phyloP scores from a whole-genome alignment of 2,329 filamentous ascomycete genomes.

The Cladobotryum protrusum region DNA sequence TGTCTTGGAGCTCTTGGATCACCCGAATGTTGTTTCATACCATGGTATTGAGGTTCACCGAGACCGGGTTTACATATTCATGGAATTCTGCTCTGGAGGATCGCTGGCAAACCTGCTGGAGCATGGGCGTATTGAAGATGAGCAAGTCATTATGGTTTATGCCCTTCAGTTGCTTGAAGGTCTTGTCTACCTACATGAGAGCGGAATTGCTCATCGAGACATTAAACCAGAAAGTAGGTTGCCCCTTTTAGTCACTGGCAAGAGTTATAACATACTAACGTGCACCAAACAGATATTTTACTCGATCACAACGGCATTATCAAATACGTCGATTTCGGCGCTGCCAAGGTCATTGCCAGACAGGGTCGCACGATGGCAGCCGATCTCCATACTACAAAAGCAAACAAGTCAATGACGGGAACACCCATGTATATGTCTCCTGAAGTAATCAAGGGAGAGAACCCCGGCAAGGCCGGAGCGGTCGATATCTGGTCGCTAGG shows the following conservation, averaged over 20 bases:
- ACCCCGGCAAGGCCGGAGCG: constrained; percentile 71
- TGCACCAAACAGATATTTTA: constrained; percentile 62
- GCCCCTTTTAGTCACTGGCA: neutral
- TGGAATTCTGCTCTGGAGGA: constrained; percentile 97
- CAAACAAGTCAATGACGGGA: constrained; percentile 90
- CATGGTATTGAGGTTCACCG: constrained; percentile 97
- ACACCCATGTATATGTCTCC: constrained; percentile 99
- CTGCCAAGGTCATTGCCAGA: constrained; percentile 91
- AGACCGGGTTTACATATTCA: constrained; percentile 99
- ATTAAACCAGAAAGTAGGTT: constrained; percentile 92
- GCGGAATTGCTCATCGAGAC: constrained; percentile 88
- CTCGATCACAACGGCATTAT: constrained; percentile 97
- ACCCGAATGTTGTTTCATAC: constrained; percentile 96
- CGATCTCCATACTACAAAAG: constrained; percentile 52
- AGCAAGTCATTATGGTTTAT: constrained; percentile 96
- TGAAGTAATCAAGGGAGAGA: constrained; percentile 91
- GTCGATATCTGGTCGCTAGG: constrained; percentile 96
- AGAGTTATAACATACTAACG: constrained; percentile 13
- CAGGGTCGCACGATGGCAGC: constrained; percentile 78
- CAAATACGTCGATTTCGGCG: constrained; percentile 98
- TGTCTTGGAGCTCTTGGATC: constrained; percentile 88
- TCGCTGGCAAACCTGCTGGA: constrained; percentile 85
- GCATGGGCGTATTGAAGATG: constrained; percentile 94
- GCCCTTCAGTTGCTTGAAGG: constrained; percentile 90
- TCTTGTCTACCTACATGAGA: constrained; percentile 86